These are phyloP conservation scores for Aspergillus bombycis DNA, from an alignment of 2,329 filamentous ascomycete genomes.

Conservation along the genomic window DNA sequence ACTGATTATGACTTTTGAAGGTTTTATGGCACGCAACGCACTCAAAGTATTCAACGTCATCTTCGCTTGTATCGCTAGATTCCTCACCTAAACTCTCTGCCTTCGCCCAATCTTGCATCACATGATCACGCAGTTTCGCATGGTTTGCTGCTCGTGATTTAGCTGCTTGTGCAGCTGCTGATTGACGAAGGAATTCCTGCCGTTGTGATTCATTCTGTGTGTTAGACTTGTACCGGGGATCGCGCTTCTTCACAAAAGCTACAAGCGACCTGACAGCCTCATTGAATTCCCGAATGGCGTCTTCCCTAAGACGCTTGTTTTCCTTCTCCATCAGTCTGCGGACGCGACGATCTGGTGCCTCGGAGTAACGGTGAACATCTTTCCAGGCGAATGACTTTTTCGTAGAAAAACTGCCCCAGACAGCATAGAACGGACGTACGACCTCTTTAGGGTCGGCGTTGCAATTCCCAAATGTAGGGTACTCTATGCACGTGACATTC, in stretches of 20 bases:
- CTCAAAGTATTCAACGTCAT: conserved; percentile 60
- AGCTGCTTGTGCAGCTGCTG: conserved; percentile 81
- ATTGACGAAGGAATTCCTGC: conserved; percentile 75
- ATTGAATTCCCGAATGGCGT: conserved; percentile 85
- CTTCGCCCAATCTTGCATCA: conserved; percentile 76
- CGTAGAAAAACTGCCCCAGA: conserved; percentile 82
- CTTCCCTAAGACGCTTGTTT: conserved; percentile 81
- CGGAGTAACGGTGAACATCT: conserved; percentile 78
- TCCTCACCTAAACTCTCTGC: conserved; percentile 58
- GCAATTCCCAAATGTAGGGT: conserved; percentile 82
- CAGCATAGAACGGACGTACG: conserved; percentile 78
- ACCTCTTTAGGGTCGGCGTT: conserved; percentile 74
- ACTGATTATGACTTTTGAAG: conserved; percentile 91
- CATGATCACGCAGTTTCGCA: conserved; percentile 67
- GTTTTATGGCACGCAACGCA: conserved; percentile 66
- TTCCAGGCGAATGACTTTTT: conserved; percentile 87
- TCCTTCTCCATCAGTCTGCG: conserved; percentile 93
- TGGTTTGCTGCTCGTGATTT: conserved; percentile 79
- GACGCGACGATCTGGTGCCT: conserved; percentile 82
- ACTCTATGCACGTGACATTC: conserved; percentile 62
- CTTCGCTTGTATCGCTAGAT: conserved; percentile 49
- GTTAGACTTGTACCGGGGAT: conserved; percentile 80
- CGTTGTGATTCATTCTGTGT: conserved; percentile 78
- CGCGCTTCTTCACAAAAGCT: conserved; percentile 85
- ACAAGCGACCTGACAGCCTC: conserved; percentile 86